Percentiles rank a stretch among this genome's conserved stretches.
phyloP scores from a whole-genome alignment of 768 basidiomycete species.

The Pisolithus orientalis region DNA sequence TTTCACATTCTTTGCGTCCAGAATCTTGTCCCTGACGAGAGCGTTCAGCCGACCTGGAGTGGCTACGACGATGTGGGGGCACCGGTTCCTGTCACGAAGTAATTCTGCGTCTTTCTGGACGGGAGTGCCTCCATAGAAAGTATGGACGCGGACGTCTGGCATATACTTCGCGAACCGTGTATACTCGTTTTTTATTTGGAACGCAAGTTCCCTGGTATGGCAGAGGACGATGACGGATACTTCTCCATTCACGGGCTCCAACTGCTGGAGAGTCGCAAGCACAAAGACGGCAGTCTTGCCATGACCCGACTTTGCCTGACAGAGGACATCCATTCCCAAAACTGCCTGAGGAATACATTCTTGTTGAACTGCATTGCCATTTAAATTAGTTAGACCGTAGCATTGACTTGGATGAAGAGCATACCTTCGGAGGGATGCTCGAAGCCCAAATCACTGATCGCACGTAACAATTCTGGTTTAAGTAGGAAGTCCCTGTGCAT shows the following conservation, averaged over 20 bases:
- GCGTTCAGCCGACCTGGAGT: constrained; percentile 97
- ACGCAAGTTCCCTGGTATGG: constrained; percentile 98
- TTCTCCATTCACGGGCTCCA: constrained; percentile 97
- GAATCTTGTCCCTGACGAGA: constrained; percentile 87
- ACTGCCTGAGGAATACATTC: constrained; percentile 99
- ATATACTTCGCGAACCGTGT: constrained; percentile 99
- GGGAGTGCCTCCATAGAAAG: constrained; percentile 96
- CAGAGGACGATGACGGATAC: constrained; percentile 97
- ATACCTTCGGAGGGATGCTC: constrained; percentile 99
- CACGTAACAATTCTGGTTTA: constrained; percentile 94
- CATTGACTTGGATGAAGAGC: constrained; percentile 8
- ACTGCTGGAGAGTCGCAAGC: constrained; percentile 93
- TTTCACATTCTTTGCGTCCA: constrained; percentile 95
- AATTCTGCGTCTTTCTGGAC: constrained; percentile 91
- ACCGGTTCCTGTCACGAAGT: constrained; percentile 92
- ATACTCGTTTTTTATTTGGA: constrained; percentile 99
- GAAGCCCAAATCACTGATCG: constrained; percentile 98
- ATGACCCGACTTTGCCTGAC: constrained; percentile 98
- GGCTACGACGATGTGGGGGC: constrained; percentile 98
- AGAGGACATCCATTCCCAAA: constrained; percentile 98
- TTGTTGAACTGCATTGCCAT: constrained; percentile 74
- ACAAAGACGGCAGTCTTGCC: constrained; percentile 99
- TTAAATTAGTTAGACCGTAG: not conserved
- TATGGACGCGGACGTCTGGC: constrained; percentile 96
- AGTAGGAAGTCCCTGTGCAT: constrained; percentile 84